Evolutionary conservation across 2,329 filamentous ascomycete species (phyloP).

Genomic region (Neonectria magnoliae): DNA sequence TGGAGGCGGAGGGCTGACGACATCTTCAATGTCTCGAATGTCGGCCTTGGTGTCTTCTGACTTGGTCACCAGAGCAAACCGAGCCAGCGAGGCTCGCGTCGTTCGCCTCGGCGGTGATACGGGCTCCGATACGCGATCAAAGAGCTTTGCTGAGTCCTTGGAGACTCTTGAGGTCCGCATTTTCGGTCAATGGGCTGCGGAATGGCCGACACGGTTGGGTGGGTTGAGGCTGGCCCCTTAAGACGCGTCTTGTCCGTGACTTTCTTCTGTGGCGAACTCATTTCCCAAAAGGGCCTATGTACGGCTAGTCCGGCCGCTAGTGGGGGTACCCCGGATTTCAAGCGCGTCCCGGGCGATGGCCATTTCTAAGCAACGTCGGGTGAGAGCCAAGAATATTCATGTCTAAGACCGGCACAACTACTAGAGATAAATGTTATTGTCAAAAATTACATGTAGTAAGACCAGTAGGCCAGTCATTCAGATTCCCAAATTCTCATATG

Average conservation of each 20-base stretch:
- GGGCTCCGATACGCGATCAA: slow-evolving; percentile 49
- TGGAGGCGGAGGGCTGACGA: slow-evolving; percentile 46
- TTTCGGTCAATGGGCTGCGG: slow-evolving; percentile 5
- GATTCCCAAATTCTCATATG: background rate
- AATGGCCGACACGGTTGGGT: slow-evolving; percentile 2
- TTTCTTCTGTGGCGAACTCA: slow-evolving; percentile 9
- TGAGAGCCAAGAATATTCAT: background rate
- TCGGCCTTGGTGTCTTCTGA: slow-evolving; percentile 36
- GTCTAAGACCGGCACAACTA: background rate
- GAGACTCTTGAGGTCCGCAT: slow-evolving; percentile 70
- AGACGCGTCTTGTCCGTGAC: slow-evolving; percentile 10
- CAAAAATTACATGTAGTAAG: background rate
- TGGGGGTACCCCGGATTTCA: slow-evolving; percentile 15
- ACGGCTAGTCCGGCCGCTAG: slow-evolving; percentile 9
- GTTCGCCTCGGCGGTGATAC: slow-evolving; percentile 54
- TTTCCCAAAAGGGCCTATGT: slow-evolving; percentile 3
- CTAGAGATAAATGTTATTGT: background rate
- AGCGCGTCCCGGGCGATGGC: slow-evolving; percentile 1
- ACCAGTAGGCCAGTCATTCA: background rate
- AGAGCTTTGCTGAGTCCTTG: slow-evolving; percentile 66
- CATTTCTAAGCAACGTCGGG: slow-evolving; percentile 15
- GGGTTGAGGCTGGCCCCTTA: background rate
- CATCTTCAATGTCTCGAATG: slow-evolving; percentile 67
- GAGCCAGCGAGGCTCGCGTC: slow-evolving; percentile 60
- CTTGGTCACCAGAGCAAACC: slow-evolving; percentile 54